Evolutionary conservation across 495 filamentous ascomycete species (phyloP), one percentile per base, ranked within the genome.

Genomic region (Xylaria telfairii): DNA sequence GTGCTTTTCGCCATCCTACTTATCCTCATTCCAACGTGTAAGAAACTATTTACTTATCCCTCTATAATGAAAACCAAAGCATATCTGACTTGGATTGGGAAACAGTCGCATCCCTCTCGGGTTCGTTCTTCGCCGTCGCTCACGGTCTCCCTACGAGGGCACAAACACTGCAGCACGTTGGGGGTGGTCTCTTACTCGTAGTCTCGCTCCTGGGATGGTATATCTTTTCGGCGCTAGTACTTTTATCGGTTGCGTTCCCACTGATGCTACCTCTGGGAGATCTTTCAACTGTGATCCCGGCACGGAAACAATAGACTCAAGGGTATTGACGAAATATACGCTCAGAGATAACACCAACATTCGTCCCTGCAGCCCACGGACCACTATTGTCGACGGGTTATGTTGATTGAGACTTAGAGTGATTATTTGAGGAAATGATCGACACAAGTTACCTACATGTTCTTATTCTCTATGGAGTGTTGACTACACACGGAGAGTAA

Each of bases 151-250:
- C 61, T 7, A 12, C 15, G 26, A 47, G 28, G 26, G 39, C 41
- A 4, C 13, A 32, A n/a, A 47, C 21, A 32, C 41, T 64, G n/a
- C 61, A 64, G 9, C 61, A 64, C 12, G 61, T 34, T 8, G 61
- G 61, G 9, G 61, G 37, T 47, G 61, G 41, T 10, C 41, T 64
- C 1, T 17, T 64, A 21, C 42, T 64, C 10, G 61, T 21, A 19
- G 61, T 46, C 21, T 44, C 61, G 32, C 32, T 64, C 6, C 24
- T 64, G 21, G 42, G 61, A 28, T 64, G 61, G 61, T 64, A 64
- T 28, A 64, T 64, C 4, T 64, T 64, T 13, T 30, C 26, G 26
- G 61, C 41, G 17, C 41, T 46, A 26, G 41, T 64, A 15, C 61
- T 64, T 19, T 3, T n/a, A 46, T 7, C 7, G 47, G 61, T 64